Base-by-base conservation (phyloP, 148 eudicot genomes). In the Suaeda aralocaspica region DNA sequence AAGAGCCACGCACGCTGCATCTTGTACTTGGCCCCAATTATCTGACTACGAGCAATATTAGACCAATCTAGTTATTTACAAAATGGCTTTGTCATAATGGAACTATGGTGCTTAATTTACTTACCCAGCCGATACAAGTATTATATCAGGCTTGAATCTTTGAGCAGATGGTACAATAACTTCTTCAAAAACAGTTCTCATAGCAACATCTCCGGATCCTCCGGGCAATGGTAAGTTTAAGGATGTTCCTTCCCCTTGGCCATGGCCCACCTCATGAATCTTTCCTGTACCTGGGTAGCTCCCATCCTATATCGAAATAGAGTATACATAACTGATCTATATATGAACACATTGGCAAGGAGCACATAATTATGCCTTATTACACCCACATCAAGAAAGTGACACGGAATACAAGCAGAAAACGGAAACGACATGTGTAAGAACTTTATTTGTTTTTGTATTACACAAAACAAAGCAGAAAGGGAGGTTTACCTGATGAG, bases 281-380 rank as follows among this genome's bases (percentile, higher is more conserved):
- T 88, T 90, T 50, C 98, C 98, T 21, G 98, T 92, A 18, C 98
- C 94, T 18, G 96, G 98, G 73, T 92, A 92, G 84, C 96, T 92
- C 70, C 98, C 98, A 72, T 85, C 96, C 98, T 92, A 72, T 56
- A 72, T 66, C 59, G 69, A 42, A 19, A 42, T 18, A 41, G 59
- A 58, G 31, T 51, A 22, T 34, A 45, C 57, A 73, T 19, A 29
- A 50, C n/a, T 25, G 2, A 67, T 42, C 34, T 62, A 22, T 31
- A 71, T 46, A 58, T 59, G 59, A 44, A 31, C 42, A 15, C 36
- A 25, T 25, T 6, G 59, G 51, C 16, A 33, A 45, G 44, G 26
- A 29, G 24, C 45, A 36, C 5, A n/a, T 29, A 39, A 41, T 26
- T 15, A 13, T 5, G 59, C 41, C 64, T 16, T 42, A 67, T 5